Percentiles rank a stretch among this genome's conserved stretches.
Conservation (phyloP, 176 grass and related monocot genomes). For the Elaeis guineensis region DNA sequence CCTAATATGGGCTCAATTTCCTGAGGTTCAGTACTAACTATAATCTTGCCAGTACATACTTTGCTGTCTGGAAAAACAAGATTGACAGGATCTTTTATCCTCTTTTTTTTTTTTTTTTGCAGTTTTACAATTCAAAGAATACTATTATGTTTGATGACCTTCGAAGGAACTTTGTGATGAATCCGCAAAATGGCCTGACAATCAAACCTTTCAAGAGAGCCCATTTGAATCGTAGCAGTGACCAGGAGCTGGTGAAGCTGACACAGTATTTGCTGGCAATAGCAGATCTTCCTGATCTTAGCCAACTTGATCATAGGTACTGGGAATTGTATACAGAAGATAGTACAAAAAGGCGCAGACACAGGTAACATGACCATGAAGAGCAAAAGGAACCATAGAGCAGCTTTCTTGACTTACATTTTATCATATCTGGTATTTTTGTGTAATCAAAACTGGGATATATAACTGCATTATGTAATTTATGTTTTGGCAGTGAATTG, state of each 20-base stretch:
- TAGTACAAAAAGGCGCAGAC: constrained; percentile 58
- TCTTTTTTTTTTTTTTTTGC: constrained; percentile 15
- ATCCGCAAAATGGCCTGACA: constrained; percentile 86
- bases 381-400: background rate
- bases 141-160: constrained; percentile 99
- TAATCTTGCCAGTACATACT: background rate
- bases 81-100: background rate
- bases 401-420: no score
- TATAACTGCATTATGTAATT: no score
- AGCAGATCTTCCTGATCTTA: constrained; percentile 67
- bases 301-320: constrained; percentile 58
- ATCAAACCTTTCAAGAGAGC: constrained; percentile 76
- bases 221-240: constrained; percentile 50
- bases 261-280: constrained; percentile 83
- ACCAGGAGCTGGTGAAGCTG: constrained; percentile 68
- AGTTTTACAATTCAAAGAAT: constrained; percentile 78
- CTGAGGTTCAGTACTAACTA: constrained; percentile 48
- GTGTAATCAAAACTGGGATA: no score
- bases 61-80: background rate
- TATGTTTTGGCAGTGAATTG: no score
- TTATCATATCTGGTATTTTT: no score
- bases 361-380: constrained; percentile 12
- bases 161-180: constrained; percentile 90
- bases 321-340: constrained; percentile 82
- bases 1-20: constrained; percentile 81